Evolutionary conservation across 129 eudicot genomes (phyloP), one percentile per base, ranked within the genome.

Genomic region (Kitagawia praeruptora): DNA sequence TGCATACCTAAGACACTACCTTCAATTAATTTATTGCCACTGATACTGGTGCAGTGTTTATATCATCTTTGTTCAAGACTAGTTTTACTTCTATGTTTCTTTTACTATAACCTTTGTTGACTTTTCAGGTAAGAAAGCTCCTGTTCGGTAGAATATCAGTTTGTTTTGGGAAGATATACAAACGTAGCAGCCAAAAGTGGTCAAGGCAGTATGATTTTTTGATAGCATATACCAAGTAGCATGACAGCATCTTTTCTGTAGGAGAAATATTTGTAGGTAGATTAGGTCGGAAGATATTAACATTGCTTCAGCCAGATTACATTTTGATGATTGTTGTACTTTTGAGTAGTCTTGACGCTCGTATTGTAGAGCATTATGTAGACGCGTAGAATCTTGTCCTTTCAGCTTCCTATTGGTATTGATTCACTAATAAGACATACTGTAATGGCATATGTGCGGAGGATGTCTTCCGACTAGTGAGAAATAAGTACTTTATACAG

Each of bases 71-170:
- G 63, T 10, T 21, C 13, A 39, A 5, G 11, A 41, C 75, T 21
- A 70, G 31, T 38, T 71, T 71, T 38, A 3, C 23, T 38, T 53
- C 19, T 15, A 5, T 8, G 42, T 81, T 23, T 54, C 4, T 79
- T 67, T 40, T 74, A 21, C 63, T 31, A 38, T 61, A 39, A 40
- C 47, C 72, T 70, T 70, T 28, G 41, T 67, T 48, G 70, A 48
- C 45, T 45, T 75, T 84, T 80, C 87, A 87, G 91, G 91, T 82
- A 80, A 80, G 72, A 69, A 69, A 40, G 85, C 46, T 75, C 40
- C 77, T 78, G 80, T 75, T 15, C 46, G 31, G 80, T 85, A 83
- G 83, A 49, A 41, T 10, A 54, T 31, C 74, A 61, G 54, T 54
- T 78, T 44, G 74, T 28, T 46, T 46, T 14, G 70, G 75, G 78